Evolutionary conservation across 768 basidiomycete genomes (phyloP), one percentile per base, ranked within the genome.

Genomic region (Austroboletus eburneus): DNA sequence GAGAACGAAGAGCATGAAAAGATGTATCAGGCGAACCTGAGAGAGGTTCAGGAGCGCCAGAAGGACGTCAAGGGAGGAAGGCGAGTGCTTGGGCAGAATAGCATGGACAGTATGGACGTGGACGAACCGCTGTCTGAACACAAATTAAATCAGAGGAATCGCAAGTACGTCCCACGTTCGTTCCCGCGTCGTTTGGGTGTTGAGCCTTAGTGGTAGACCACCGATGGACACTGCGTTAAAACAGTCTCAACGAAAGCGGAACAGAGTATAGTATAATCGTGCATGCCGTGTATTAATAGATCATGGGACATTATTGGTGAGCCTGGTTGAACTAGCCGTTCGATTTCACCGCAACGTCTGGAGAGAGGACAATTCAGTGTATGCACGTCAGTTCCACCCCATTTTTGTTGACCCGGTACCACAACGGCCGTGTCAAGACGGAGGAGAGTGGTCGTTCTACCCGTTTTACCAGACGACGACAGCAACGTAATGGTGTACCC

Each of bases 161-260:
- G 82, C 54, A 83, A 79, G 83, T 84, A 54, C 25, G 80, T 74
- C 36, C n/a, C n/a, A n/a, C n/a, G n/a, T n/a, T n/a, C n/a, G n/a
- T n/a, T n/a, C n/a, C n/a, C n/a, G n/a, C n/a, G n/a, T n/a, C n/a
- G n/a, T n/a, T n/a, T n/a, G n/a, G n/a, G n/a, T n/a, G n/a, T n/a
- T n/a, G n/a, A n/a, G n/a, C n/a, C n/a, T n/a, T n/a, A n/a, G n/a
- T n/a, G n/a, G 9, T 20, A 62, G 63, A 46, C 53, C 71, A 57
- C 66, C 69, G 21, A 61, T 70, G 16, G 74, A 76, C 34, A 70
- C 74, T 2, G n/a, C 35, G 22, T 58, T 69, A 43, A 67, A 74
- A 14, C 81, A 80, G 54, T 71, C 73, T 9, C 60, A 68, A 42
- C 69, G 79, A 54, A 85, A 85, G 65, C 74, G 81, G 40, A 84